A percentile compares a stretch with the other conserved stretches of the same genome.
Evolutionary conservation across 176 grass and related monocot species (phyloP).

Genomic region (Oryza punctata): DNA sequence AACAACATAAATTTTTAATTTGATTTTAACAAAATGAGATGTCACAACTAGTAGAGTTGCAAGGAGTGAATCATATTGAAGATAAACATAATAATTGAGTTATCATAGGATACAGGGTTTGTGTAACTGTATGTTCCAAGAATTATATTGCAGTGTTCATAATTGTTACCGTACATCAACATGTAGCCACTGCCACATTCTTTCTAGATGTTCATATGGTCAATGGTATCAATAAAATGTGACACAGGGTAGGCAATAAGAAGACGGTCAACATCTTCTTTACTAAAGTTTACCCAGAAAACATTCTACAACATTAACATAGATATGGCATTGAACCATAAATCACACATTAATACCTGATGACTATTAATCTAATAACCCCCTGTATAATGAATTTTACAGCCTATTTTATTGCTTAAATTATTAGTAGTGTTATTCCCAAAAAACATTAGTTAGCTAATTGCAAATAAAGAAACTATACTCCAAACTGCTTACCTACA

Average conservation of each 20-base stretch:
- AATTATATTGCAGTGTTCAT: not conserved
- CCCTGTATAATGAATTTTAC: not conserved
- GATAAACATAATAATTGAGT: not conserved
- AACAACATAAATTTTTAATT: not conserved
- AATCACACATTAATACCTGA: not conserved
- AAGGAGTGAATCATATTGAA: not conserved
- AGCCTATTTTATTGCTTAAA: not conserved
- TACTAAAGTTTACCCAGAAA: not conserved
- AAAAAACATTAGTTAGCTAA: not conserved
- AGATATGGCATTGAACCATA: constrained; percentile 20
- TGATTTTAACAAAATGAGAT: not conserved
- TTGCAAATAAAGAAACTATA: constrained; percentile 2
- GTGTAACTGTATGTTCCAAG: not conserved
- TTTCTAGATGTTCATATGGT: constrained; percentile 15
- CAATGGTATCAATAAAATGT: not conserved
- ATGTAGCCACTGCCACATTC: not conserved
- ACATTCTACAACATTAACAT: not conserved
- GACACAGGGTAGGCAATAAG: constrained; percentile 8
- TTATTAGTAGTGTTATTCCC: not conserved
- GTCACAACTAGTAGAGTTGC: not conserved
- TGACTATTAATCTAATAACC: constrained; percentile 3
- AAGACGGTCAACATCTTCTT: not conserved
- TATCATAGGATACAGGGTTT: not conserved
- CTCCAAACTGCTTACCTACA: not conserved
- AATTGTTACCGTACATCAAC: not conserved